Percentiles rank a stretch among this genome's conserved stretches.
Conservation (phyloP, 352 stramenopile genomes). For the Pythium biforme region DNA sequence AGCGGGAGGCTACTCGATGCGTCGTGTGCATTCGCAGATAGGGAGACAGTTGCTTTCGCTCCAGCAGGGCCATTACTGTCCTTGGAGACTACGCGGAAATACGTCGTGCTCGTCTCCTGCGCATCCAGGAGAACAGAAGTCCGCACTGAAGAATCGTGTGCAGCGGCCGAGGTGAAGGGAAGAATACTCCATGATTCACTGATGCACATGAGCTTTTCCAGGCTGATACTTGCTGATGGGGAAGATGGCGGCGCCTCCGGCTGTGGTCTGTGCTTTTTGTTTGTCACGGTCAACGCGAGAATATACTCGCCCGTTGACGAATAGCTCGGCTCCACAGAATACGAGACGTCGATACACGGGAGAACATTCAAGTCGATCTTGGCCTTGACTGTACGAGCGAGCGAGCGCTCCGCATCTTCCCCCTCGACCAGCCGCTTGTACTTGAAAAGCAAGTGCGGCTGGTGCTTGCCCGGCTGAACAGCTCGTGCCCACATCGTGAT, state of each 20-base stretch:
- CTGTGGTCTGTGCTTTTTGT: slow-evolving; percentile 37
- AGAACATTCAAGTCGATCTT: slow-evolving; percentile 61
- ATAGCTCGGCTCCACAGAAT: slow-evolving; percentile 73
- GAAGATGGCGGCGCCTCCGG: neutral
- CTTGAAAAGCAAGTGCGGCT: slow-evolving; percentile 62
- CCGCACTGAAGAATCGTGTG: neutral
- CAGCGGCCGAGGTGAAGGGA: slow-evolving; percentile 29
- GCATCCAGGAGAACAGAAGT: slow-evolving; percentile 35
- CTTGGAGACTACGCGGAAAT: slow-evolving; percentile 65
- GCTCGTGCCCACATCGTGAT: slow-evolving; percentile 58
- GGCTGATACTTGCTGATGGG: slow-evolving; percentile 31
- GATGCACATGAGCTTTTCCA: slow-evolving; percentile 60
- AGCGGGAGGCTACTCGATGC: slow-evolving; percentile 34
- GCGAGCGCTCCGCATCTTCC: slow-evolving; percentile 21
- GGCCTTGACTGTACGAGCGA: slow-evolving; percentile 44
- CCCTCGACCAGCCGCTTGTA: slow-evolving; percentile 42
- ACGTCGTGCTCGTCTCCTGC: slow-evolving; percentile 74
- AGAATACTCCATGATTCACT: slow-evolving; percentile 66
- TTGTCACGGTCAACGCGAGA: slow-evolving; percentile 66
- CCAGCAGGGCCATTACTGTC: neutral
- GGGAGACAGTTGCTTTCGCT: neutral
- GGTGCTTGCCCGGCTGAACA: slow-evolving; percentile 36
- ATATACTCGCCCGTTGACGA: slow-evolving; percentile 63
- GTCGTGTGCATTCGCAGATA: neutral
- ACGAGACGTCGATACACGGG: slow-evolving; percentile 58